A percentile compares a stretch with the other conserved stretches of the same genome.
These are phyloP conservation scores for Vitis cinerea DNA, from an alignment of 164 flowering plant species.

Conservation along the genomic window DNA sequence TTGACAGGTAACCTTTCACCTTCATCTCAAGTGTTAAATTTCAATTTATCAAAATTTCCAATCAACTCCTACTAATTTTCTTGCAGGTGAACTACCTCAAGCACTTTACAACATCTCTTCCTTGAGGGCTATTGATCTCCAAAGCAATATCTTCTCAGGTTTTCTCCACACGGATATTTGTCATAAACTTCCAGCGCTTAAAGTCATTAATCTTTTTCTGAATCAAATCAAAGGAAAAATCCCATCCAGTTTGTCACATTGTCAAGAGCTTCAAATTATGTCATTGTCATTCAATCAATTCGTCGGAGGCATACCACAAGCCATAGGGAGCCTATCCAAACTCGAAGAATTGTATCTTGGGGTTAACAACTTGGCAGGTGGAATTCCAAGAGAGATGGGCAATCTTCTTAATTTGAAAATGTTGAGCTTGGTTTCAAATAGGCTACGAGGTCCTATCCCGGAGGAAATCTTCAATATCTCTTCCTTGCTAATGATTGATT, in stretches of 20 bases:
- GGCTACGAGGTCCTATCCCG: neutral
- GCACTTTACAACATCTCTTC: conserved; percentile 10
- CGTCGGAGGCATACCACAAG: neutral
- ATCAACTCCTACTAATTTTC: too few relatives aligned
- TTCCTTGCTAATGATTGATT: too few relatives aligned
- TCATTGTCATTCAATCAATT: neutral
- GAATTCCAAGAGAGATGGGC: conserved; percentile 15
- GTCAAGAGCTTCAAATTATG: neutral
- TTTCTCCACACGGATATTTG: too few relatives aligned
- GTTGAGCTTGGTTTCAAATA: neutral
- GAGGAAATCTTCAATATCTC: too few relatives aligned
- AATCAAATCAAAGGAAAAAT: neutral
- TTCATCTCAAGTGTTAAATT: too few relatives aligned
- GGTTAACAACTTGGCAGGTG: neutral
- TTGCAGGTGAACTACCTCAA: too few relatives aligned
- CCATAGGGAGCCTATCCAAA: neutral
- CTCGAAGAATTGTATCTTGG: neutral
- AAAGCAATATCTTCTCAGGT: too few relatives aligned
- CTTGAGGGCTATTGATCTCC: neutral
- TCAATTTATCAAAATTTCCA: too few relatives aligned
- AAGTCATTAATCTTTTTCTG: too few relatives aligned
- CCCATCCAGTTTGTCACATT: neutral
- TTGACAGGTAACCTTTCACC: too few relatives aligned
- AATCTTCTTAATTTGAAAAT: conserved; percentile 9
- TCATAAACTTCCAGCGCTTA: too few relatives aligned